Conservation (phyloP, 73 alveolate genomes). For the Blepharisma japonicum region DNA sequence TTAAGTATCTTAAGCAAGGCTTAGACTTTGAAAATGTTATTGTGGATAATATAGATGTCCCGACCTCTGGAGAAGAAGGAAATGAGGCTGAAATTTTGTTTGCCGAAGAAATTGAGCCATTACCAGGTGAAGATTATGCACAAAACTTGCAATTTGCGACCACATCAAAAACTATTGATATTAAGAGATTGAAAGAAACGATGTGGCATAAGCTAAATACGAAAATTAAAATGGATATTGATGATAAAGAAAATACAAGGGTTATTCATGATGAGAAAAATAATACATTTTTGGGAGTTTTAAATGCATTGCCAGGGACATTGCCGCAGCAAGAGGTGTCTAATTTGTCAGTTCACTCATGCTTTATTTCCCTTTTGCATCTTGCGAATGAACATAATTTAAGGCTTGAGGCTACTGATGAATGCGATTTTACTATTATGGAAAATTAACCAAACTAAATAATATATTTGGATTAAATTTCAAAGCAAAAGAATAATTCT, state of each 20-base stretch:
- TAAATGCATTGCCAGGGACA: background rate
- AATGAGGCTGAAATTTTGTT: background rate
- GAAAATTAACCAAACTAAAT: no score
- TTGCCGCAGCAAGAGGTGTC: background rate
- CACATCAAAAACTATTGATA: background rate
- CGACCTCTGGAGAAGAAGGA: background rate
- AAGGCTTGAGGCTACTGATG: constrained; percentile 31
- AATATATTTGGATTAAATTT: no score
- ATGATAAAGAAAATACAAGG: no score
- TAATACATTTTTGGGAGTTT: background rate
- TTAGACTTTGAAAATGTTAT: background rate
- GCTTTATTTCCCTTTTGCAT: constrained; percentile 47
- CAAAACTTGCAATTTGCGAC: background rate
- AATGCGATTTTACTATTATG: constrained; percentile 11
- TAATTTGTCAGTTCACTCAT: constrained; percentile 37
- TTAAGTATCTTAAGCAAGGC: background rate
- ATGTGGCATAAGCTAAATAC: background rate
- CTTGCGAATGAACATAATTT: constrained; percentile 44
- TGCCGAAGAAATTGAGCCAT: background rate
- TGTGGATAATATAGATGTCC: background rate
- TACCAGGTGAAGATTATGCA: background rate
- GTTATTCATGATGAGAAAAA: background rate
- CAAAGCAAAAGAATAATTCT: no score
- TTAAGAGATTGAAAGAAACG: background rate
- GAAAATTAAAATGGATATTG: no score